Conservation (phyloP, 371 early-diverging fungal species). For the Umbelopsis sp. region DNA sequence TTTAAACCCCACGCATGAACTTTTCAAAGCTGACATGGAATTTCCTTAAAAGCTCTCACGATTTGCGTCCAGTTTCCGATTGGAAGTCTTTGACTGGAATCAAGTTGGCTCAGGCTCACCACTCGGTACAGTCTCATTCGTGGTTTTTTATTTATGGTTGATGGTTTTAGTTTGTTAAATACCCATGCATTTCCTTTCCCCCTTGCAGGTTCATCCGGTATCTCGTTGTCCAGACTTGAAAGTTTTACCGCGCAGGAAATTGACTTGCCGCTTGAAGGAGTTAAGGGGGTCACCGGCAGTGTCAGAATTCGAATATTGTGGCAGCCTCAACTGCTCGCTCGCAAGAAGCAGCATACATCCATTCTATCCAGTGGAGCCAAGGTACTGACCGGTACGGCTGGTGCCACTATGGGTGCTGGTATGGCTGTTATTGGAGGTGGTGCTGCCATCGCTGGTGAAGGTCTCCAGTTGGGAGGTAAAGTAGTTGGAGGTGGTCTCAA, state of each 20-base stretch:
- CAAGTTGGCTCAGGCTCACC: slow-evolving; percentile 65
- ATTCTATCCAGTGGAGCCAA: slow-evolving; percentile 28
- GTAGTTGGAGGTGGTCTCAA: slow-evolving; percentile 22
- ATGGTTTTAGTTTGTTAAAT: neutral
- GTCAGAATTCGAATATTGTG: slow-evolving; percentile 45
- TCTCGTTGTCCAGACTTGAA: slow-evolving; percentile 44
- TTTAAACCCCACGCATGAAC: neutral
- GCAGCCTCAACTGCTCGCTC: slow-evolving; percentile 47
- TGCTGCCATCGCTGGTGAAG: slow-evolving; percentile 21
- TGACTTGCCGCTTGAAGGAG: slow-evolving; percentile 44
- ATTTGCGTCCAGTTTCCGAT: slow-evolving; percentile 58
- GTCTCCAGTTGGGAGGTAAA: slow-evolving; percentile 13
- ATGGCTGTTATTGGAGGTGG: slow-evolving; percentile 21
- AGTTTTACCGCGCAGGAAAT: slow-evolving; percentile 41
- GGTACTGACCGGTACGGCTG: slow-evolving; percentile 19
- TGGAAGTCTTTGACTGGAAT: slow-evolving; percentile 87
- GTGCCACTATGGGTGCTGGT: slow-evolving; percentile 20
- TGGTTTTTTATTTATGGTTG: neutral
- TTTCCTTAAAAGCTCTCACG: slow-evolving; percentile 49
- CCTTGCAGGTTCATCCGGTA: slow-evolving; percentile 43
- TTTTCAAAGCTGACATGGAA: neutral
- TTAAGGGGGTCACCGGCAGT: slow-evolving; percentile 38
- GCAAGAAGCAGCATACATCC: slow-evolving; percentile 41
- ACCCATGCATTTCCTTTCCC: neutral
- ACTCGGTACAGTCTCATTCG: slow-evolving; percentile 40